phyloP scores from a whole-genome alignment of 352 stramenopile genomes.

The Elongisporangium anandrum region DNA sequence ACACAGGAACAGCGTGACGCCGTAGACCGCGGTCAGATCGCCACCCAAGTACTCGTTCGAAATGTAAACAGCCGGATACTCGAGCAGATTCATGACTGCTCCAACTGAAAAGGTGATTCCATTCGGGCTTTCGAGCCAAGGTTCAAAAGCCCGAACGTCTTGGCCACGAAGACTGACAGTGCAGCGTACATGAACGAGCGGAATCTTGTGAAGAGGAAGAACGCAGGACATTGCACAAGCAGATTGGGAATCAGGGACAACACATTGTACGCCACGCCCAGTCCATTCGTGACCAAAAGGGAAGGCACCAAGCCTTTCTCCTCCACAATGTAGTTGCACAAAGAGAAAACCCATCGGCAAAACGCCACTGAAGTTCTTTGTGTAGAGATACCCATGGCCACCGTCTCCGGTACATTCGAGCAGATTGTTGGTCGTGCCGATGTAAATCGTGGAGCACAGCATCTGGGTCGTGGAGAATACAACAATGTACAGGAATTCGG shows the following conservation, averaged over 20 bases:
- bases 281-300: conserved; percentile 37
- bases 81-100: conserved; percentile 40
- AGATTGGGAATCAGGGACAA: conserved; percentile 38
- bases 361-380: conserved; percentile 57
- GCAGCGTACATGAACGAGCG: conserved; percentile 58
- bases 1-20: conserved; percentile 23
- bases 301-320: conserved; percentile 30
- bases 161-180: conserved; percentile 57
- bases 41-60: conserved; percentile 37
- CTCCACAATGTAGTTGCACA: conserved; percentile 52
- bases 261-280: conserved; percentile 47
- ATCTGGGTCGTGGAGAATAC: conserved; percentile 41
- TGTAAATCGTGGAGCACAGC: conserved; percentile 48
- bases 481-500: conserved; percentile 52
- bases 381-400: conserved; percentile 36
- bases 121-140: conserved; percentile 45
- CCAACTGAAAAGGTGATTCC: conserved; percentile 51
- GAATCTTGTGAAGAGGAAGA: conserved; percentile 53
- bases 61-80: conserved; percentile 44
- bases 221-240: conserved; percentile 34
- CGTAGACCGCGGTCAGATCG: conserved; percentile 25
- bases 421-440: conserved; percentile 57
- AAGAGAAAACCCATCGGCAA: conserved; percentile 57
- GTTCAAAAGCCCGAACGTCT: conserved; percentile 63
- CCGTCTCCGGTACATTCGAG: conserved; percentile 55